A percentile compares a stretch with the other conserved stretches of the same genome.
phyloP scores from a whole-genome alignment of 768 basidiomycete species.

The Pleurotus pulmonarius region DNA sequence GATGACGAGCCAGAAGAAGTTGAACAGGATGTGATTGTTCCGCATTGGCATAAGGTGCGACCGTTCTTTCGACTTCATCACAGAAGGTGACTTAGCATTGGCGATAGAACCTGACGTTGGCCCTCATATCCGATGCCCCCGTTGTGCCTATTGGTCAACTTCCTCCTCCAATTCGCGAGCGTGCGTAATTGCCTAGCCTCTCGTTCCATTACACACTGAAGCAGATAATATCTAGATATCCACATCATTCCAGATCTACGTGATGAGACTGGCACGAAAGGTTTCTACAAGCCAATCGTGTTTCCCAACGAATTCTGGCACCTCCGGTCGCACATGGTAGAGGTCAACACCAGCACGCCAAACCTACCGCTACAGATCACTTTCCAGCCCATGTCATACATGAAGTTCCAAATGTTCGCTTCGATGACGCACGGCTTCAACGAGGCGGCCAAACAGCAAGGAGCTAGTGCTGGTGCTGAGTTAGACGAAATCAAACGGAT shows the following conservation, averaged over 20 bases:
- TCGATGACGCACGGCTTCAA: slow-evolving; percentile 85
- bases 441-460: slow-evolving; percentile 78
- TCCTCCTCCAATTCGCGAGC: slow-evolving; percentile 56
- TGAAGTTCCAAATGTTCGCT: slow-evolving; percentile 86
- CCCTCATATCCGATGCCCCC: slow-evolving; percentile 71
- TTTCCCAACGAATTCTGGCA: slow-evolving; percentile 98
- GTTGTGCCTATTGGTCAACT: slow-evolving; percentile 50
- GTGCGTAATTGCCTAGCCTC: slow-evolving; percentile 38
- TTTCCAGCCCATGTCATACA: slow-evolving; percentile 80
- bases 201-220: slow-evolving; percentile 3
- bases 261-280: slow-evolving; percentile 61
- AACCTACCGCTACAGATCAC: slow-evolving; percentile 76
- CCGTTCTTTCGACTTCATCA: slow-evolving; percentile 11
- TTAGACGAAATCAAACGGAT: slow-evolving; percentile 95
- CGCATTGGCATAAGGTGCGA: slow-evolving; percentile 78
- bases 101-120: slow-evolving; percentile 81
- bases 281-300: slow-evolving; percentile 81
- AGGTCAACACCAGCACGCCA: slow-evolving; percentile 82
- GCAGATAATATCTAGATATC: slow-evolving; percentile 45
- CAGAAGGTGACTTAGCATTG: no score
- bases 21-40: slow-evolving; percentile 54
- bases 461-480: slow-evolving; percentile 59
- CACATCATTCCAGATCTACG: slow-evolving; percentile 55
- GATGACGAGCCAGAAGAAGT: slow-evolving; percentile 44
- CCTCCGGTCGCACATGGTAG: slow-evolving; percentile 73